These are phyloP conservation scores for Oryza meyeriana DNA, from an alignment of 176 grass and related monocot species.

Conservation along the genomic window DNA sequence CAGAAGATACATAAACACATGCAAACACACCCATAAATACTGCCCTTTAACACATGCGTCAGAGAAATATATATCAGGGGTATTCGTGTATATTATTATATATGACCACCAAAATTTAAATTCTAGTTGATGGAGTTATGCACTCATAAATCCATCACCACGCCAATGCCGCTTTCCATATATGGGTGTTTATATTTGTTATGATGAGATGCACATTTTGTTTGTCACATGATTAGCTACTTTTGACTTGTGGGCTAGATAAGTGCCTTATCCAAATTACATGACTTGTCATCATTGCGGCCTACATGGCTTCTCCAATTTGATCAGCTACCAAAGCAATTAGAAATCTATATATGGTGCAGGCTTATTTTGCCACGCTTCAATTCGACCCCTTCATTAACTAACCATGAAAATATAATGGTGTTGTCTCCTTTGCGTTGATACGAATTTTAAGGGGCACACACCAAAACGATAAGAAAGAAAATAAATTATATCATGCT, in stretches of 20 bases:
- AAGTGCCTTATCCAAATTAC: neutral
- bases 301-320: neutral
- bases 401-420: neutral
- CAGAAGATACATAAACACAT: too few relatives aligned
- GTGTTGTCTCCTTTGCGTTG: too few relatives aligned
- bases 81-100: too few relatives aligned
- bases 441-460: neutral
- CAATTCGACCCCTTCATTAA: neutral
- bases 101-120: too few relatives aligned
- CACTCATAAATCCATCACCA: too few relatives aligned
- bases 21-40: too few relatives aligned
- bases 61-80: too few relatives aligned
- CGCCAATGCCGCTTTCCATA: too few relatives aligned
- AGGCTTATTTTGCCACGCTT: neutral
- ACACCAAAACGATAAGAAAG: neutral
- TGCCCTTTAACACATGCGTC: too few relatives aligned
- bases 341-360: neutral
- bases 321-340: neutral
- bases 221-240: neutral
- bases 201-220: neutral
- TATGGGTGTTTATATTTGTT: too few relatives aligned
- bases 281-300: neutral
- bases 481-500: neutral
- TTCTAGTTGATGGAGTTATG: too few relatives aligned
- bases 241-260: neutral